Percentiles rank a stretch among this genome's conserved stretches.
phyloP scores from a whole-genome alignment of 257 asterid species.

The Penstemon newberryi region DNA sequence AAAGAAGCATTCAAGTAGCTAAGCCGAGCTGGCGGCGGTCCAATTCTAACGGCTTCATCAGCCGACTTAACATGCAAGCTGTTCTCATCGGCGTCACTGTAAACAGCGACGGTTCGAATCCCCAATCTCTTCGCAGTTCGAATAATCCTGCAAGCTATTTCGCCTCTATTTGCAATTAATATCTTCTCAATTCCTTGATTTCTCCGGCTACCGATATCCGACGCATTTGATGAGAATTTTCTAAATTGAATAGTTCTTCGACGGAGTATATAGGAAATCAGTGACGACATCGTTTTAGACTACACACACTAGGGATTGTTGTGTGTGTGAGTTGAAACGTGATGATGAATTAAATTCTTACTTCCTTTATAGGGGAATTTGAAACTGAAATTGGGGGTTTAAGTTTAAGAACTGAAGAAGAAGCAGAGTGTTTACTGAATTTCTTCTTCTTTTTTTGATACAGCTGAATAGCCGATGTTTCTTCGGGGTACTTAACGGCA shows the following conservation, averaged over 20 bases:
- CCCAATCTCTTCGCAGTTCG: conserved; percentile 80
- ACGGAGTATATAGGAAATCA: conserved; percentile 43
- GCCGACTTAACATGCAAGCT: conserved; percentile 87
- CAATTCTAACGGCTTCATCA: conserved; percentile 90
- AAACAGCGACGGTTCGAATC: conserved; percentile 83
- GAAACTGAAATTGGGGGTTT: too few species aligned
- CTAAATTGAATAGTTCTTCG: conserved; percentile 39
- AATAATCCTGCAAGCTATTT: conserved; percentile 91
- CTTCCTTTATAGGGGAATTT: too few species aligned
- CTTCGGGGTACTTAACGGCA: too few species aligned
- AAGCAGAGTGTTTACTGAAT: too few species aligned
- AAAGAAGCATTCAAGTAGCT: conserved; percentile 78
- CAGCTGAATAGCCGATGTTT: too few species aligned
- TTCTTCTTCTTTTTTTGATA: too few species aligned
- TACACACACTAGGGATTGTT: conserved; percentile 1
- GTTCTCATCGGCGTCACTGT: conserved; percentile 82
- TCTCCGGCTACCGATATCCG: conserved; percentile 22
- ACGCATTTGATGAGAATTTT: conserved; percentile 47
- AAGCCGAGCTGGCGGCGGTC: conserved; percentile 92
- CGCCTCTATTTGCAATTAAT: conserved; percentile 87
- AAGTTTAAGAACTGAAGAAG: too few species aligned
- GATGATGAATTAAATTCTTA: neutral
- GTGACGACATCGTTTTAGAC: conserved; percentile 49
- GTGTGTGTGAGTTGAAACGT: conserved; percentile 11
- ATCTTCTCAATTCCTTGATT: conserved; percentile 67